Base-by-base conservation (phyloP, 2,329 filamentous ascomycete species). In the Ophiocordyceps australis region DNA sequence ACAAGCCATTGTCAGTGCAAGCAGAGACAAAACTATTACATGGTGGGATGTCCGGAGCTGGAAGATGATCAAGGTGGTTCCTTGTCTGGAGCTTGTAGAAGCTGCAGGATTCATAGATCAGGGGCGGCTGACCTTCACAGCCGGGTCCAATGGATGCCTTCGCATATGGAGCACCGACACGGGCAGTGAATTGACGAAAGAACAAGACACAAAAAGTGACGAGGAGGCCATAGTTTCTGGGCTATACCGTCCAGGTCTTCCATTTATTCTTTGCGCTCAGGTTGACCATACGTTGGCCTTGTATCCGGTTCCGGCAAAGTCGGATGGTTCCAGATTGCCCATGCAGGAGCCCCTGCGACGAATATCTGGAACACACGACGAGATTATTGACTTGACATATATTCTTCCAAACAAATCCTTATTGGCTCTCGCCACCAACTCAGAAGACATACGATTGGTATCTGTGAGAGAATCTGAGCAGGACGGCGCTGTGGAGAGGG, bases 281-380 rank as follows among this genome's bases (percentile, higher is more conserved):
- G 75, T 79, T 20, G 86, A 95, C 43, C 85, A 93, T 46, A 92
- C 83, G 1, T 55, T 98, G 28, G 65, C 78, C 24, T 55, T 94
- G 17, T 82, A 86, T 46, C 62, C 41, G 31, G 47, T 43, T 25
- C 64, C 42, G 25, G 65, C 37, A 28, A 50, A 53, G 30, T 41
- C 46, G 9, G 35, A 52, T 20, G 27, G 49, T 20, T 32, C 38
- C 21, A 37, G 47, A 22, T 42, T 52, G 32, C 42, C 51, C 30
- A 42, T 40, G 35, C 60, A 44, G 39, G 56, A 50, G 43, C 78
- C 53, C 1, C 63, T 79, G 23, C 71, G 79, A 37, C 70, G 82
- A 23, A 91, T 98, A 37, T 93, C 86, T 5, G 91, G 89, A 27
- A 94, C 89, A 6, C 83, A 95, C 47, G 91, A 98, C 46, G 89